phyloP scores from a whole-genome alignment of 2,329 filamentous ascomycete genomes.

The Botrytis byssoidea region DNA sequence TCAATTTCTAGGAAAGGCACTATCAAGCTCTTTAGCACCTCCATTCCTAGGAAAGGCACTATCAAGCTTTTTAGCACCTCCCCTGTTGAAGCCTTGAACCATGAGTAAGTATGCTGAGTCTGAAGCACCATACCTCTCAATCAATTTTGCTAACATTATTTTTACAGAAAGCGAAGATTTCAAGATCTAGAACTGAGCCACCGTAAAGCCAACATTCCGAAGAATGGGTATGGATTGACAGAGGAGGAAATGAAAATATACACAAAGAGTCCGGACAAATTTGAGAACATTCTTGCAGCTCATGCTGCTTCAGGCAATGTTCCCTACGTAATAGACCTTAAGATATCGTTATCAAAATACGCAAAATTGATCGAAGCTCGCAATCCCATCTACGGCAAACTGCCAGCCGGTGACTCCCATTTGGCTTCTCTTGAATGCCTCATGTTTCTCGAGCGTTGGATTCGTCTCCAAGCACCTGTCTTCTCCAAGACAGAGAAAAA shows the following conservation, averaged over 20 bases:
- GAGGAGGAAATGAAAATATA: background rate
- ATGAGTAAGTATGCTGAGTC: background rate
- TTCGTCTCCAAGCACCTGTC: background rate
- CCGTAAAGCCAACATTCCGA: background rate
- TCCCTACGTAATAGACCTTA: background rate
- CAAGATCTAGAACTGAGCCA: background rate
- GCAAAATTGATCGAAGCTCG: background rate
- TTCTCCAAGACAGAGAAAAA: background rate
- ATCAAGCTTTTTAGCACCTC: too few relatives aligned
- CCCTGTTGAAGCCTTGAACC: background rate
- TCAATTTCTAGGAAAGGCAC: background rate
- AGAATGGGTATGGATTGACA: background rate
- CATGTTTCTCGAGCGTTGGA: background rate
- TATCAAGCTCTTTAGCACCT: too few relatives aligned
- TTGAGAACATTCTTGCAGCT: background rate
- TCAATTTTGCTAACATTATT: background rate
- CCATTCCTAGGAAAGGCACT: too few relatives aligned
- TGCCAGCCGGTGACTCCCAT: background rate
- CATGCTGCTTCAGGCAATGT: background rate
- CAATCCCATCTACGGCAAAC: background rate
- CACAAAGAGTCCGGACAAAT: background rate
- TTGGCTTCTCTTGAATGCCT: background rate
- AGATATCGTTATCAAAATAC: background rate
- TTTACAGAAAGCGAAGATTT: background rate
- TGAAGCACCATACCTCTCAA: background rate